These are phyloP conservation scores for Botrytis elliptica DNA, from an alignment of 2,329 filamentous ascomycete species.

Conservation along the genomic window DNA sequence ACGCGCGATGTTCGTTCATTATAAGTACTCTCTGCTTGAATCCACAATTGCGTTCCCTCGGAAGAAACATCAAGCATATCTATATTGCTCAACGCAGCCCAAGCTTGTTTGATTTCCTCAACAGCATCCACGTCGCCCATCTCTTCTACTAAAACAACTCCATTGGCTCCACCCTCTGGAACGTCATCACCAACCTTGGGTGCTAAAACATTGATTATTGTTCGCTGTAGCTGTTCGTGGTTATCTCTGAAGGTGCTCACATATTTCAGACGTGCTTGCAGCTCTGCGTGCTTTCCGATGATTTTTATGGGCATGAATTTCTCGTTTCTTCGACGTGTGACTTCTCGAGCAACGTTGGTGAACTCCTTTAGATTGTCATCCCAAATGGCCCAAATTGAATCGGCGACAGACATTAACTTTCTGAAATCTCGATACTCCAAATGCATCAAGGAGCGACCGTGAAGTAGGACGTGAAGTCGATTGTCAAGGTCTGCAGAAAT, in stretches of 20 bases:
- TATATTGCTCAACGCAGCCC: constrained; percentile 89
- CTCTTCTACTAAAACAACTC: constrained; percentile 78
- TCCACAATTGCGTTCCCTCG: constrained; percentile 89
- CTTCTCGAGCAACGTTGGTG: constrained; percentile 93
- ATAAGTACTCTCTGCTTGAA: constrained; percentile 91
- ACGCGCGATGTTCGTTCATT: constrained; percentile 96
- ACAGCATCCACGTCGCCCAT: constrained; percentile 97
- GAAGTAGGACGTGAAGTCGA: constrained; percentile 79
- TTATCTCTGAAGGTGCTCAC: constrained; percentile 94
- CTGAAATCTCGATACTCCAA: constrained; percentile 90
- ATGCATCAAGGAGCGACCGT: constrained; percentile 85
- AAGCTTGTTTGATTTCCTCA: constrained; percentile 92
- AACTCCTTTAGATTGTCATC: constrained; percentile 97
- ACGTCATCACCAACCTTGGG: constrained; percentile 61
- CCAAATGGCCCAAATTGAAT: constrained; percentile 87
- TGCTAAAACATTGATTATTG: constrained; percentile 94
- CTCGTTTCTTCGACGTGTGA: constrained; percentile 88
- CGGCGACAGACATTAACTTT: constrained; percentile 76
- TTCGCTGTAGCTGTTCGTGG: constrained; percentile 94
- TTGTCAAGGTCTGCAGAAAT: constrained; percentile 92
- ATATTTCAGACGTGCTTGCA: constrained; percentile 88
- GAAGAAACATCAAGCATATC: constrained; percentile 89
- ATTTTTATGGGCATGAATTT: constrained; percentile 99
- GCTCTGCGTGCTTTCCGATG: constrained; percentile 78
- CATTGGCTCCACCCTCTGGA: constrained; percentile 56